Percentiles rank a stretch among this genome's conserved stretches.
phyloP scores from a whole-genome alignment of 140 eudicot species.

The Ambrosia hybrid region DNA sequence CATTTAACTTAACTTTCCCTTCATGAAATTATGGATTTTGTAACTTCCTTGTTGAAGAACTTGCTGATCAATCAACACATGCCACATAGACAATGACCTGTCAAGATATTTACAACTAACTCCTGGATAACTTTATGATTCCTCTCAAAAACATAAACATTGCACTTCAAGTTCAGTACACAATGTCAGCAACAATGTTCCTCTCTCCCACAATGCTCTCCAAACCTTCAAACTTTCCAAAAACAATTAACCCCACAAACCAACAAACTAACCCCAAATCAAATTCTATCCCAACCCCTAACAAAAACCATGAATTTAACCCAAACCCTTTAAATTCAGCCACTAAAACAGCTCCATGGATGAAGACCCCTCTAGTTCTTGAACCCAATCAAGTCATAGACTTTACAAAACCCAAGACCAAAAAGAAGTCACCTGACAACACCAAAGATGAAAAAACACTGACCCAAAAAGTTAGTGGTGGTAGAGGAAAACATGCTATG shows the following conservation, averaged over 20 bases:
- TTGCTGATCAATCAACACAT: too few species aligned
- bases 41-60: too few species aligned
- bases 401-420: constrained; percentile 42
- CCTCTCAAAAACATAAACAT: too few species aligned
- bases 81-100: too few species aligned
- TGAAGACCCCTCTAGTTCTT: constrained; percentile 67
- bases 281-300: constrained; percentile 17
- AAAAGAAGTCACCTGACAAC: constrained; percentile 29
- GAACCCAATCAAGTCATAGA: constrained; percentile 59
- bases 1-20: too few species aligned
- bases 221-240: constrained; percentile 23
- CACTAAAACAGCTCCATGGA: constrained; percentile 88
- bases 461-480: constrained; percentile 68
- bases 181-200: constrained; percentile 51
- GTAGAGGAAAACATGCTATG: constrained; percentile 76
- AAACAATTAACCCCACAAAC: constrained; percentile 21
- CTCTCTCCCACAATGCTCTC: constrained; percentile 42
- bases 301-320: constrained; percentile 32
- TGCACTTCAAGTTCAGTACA: background rate
- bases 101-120: too few species aligned
- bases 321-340: constrained; percentile 33
- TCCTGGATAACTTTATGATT: too few species aligned
- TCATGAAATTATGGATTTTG: too few species aligned
- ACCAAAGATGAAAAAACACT: constrained; percentile 31
- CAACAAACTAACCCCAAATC: constrained; percentile 32